phyloP scores from a whole-genome alignment of 2,329 filamentous ascomycete genomes.

The Trichophyton equinum region DNA sequence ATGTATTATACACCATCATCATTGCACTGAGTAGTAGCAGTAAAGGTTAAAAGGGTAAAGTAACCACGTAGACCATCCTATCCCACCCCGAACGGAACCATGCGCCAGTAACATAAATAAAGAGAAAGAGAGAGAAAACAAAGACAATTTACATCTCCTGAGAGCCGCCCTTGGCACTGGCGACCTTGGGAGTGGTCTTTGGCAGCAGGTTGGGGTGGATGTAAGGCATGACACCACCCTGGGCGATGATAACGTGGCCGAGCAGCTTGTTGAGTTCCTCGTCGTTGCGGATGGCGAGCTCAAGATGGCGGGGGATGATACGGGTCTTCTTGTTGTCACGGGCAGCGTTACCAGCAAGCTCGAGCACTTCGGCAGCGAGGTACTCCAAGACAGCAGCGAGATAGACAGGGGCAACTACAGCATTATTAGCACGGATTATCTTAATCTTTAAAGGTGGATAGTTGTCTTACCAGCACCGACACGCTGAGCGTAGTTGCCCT shows the following conservation, averaged over 20 bases:
- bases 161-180: conserved; percentile 80
- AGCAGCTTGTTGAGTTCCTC: conserved; percentile 99
- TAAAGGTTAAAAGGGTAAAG: not conserved
- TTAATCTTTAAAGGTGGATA: not conserved
- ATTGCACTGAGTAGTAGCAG: not conserved
- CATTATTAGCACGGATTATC: not conserved
- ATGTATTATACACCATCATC: conserved; percentile 2
- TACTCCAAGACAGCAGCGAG: conserved; percentile 34
- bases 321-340: conserved; percentile 99
- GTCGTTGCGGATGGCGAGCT: conserved; percentile 98
- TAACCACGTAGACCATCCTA: conserved; percentile 2
- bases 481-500: conserved; percentile 99
- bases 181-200: conserved; percentile 90
- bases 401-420: conserved; percentile 72
- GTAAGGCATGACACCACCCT: conserved; percentile 93
- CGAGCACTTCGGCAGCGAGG: conserved; percentile 12
- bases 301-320: conserved; percentile 97
- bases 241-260: conserved; percentile 90
- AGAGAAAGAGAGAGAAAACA: conserved; percentile 32
- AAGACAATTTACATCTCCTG: conserved; percentile 42
- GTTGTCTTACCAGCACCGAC: conserved; percentile 74
- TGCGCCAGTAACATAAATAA: conserved; percentile 41
- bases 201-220: conserved; percentile 97
- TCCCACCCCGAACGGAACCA: conserved; percentile 53
- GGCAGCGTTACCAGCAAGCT: conserved; percentile 60